phyloP scores from a whole-genome alignment of 768 basidiomycete genomes.

The Pleurotus ostreatus region DNA sequence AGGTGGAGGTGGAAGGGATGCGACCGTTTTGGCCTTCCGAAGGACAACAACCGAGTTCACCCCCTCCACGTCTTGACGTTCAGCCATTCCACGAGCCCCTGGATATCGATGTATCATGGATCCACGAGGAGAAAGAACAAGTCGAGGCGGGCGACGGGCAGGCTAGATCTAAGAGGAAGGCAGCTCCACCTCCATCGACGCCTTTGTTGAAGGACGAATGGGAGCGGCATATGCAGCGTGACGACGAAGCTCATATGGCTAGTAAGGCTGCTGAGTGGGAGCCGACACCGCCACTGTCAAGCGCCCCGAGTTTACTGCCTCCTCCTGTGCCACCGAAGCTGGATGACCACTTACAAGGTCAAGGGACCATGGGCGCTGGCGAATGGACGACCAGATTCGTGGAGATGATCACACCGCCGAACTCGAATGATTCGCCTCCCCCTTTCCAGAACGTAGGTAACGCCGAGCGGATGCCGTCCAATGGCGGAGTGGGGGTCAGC shows the following conservation, averaged over 20 bases:
- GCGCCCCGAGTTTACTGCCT: not conserved
- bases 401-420: not conserved
- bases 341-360: not conserved
- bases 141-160: not conserved
- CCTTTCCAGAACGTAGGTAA: not conserved
- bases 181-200: not conserved
- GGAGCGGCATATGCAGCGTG: not conserved
- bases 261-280: not conserved
- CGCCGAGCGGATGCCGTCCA: not conserved
- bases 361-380: not conserved
- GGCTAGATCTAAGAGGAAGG: not conserved
- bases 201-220: not conserved
- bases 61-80: not conserved
- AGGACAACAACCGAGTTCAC: not conserved
- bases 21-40: not conserved
- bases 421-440: not conserved
- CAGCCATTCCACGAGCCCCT: not conserved
- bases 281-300: not conserved
- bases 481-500: not conserved
- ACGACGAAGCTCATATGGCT: not conserved
- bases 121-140: not conserved
- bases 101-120: not conserved
- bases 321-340: not conserved
- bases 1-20: not conserved
- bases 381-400: conserved; percentile 1